A percentile compares a stretch with the other conserved stretches of the same genome.
Evolutionary conservation across 495 filamentous ascomycete species (phyloP).

Genomic region (Sporormia fimetaria): DNA sequence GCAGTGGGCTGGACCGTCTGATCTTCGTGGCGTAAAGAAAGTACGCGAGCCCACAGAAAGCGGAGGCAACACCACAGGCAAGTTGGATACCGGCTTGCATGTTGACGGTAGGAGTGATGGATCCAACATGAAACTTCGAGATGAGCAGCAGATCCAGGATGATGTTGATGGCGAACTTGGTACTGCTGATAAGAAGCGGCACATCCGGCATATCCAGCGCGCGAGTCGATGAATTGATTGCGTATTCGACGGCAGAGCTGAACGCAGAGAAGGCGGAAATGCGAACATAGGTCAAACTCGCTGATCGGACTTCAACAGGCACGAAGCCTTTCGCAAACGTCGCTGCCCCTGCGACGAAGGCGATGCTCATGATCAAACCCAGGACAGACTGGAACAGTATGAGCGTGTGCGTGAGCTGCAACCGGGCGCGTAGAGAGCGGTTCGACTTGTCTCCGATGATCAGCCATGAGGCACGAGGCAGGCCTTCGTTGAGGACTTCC

Average conservation of each 20-base stretch:
- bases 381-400: constrained; percentile 47
- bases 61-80: constrained; percentile 47
- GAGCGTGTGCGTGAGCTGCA: constrained; percentile 53
- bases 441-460: constrained; percentile 56
- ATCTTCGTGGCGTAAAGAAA: constrained; percentile 40
- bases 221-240: constrained; percentile 49
- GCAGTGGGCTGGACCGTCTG: not conserved
- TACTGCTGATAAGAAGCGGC: constrained; percentile 54
- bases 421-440: constrained; percentile 40
- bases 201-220: constrained; percentile 64
- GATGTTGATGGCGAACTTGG: constrained; percentile 56
- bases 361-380: constrained; percentile 49
- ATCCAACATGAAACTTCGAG: constrained; percentile 53
- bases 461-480: constrained; percentile 57
- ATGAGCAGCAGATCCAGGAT: constrained; percentile 59
- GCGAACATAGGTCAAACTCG: constrained; percentile 53
- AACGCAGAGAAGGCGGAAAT: constrained; percentile 51
- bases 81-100: constrained; percentile 54
- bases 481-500: constrained; percentile 63
- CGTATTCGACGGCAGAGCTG: constrained; percentile 52
- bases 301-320: constrained; percentile 43
- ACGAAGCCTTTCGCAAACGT: constrained; percentile 53
- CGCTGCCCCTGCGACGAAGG: constrained; percentile 45
- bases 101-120: constrained; percentile 44
- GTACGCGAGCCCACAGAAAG: constrained; percentile 47